A percentile compares a stretch with the other conserved stretches of the same genome.
Evolutionary conservation across 1,139 yeast species (phyloP).

Genomic region (Blastobotrys arbuscula): DNA sequence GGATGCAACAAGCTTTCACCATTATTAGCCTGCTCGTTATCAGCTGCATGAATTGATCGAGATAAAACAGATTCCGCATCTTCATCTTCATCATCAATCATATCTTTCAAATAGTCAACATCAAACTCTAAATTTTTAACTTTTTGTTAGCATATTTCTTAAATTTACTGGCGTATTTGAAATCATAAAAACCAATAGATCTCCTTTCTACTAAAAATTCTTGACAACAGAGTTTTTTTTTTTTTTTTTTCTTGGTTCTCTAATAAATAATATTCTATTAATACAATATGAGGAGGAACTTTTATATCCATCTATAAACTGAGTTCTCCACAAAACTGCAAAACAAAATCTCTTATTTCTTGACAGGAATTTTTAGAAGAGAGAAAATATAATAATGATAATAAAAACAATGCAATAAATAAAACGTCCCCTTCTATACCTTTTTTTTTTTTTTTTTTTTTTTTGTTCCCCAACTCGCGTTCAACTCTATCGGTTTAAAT

Average conservation of each 20-base stretch:
- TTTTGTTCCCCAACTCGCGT: background rate
- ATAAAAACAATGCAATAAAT: conserved; percentile 2
- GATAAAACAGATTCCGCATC: background rate
- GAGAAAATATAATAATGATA: background rate
- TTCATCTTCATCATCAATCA: background rate
- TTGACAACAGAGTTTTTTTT: background rate
- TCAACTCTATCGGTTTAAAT: no score
- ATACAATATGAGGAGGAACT: background rate
- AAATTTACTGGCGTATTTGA: no score
- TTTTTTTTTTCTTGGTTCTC: background rate
- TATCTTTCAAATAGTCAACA: background rate
- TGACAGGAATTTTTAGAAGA: background rate
- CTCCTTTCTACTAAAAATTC: background rate
- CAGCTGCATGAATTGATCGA: background rate
- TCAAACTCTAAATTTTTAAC: no score
- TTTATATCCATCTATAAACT: background rate
- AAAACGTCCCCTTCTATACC: background rate
- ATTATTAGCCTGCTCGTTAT: background rate
- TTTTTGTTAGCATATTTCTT: no score
- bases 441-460: no score
- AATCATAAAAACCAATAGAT: background rate
- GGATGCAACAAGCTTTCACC: conserved; percentile 2
- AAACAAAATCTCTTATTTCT: background rate
- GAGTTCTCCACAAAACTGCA: conserved; percentile 3
- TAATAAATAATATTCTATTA: background rate